phyloP scores from a whole-genome alignment of 2,329 filamentous ascomycete genomes.

The Aspergillus sp. region DNA sequence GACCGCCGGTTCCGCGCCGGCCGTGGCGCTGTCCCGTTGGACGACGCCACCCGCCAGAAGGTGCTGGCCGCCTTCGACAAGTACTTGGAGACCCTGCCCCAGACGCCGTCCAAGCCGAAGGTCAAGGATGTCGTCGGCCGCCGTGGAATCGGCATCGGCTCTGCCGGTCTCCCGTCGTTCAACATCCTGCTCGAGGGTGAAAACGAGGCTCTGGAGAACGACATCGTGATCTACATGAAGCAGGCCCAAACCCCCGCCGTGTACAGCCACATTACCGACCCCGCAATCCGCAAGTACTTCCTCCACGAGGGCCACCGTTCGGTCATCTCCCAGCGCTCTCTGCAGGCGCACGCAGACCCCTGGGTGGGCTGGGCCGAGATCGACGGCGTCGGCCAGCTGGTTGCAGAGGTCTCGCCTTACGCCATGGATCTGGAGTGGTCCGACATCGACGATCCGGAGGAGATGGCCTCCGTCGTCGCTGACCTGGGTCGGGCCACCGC shows the following conservation, averaged over 20 bases:
- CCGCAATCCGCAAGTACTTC: conserved; percentile 6
- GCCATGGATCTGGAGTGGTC: conserved; percentile 13
- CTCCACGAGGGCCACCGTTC: conserved; percentile 10
- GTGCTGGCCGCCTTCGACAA: conserved; percentile 6
- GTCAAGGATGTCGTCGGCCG: conserved; percentile 11
- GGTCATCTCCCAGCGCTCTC: conserved; percentile 12
- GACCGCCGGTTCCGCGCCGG: conserved; percentile 8
- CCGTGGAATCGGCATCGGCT: conserved; percentile 10
- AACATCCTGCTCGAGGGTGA: conserved; percentile 11
- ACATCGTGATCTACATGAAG: conserved; percentile 12
- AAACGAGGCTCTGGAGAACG: conserved; percentile 11
- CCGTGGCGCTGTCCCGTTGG: conserved; percentile 7
- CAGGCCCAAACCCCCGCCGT: conserved; percentile 7
- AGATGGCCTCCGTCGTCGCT: conserved; percentile 8
- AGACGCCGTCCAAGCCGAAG: neutral
- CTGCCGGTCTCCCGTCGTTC: conserved; percentile 10
- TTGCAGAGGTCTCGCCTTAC: conserved; percentile 13
- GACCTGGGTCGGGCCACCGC: conserved; percentile 11
- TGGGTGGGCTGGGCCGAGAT: conserved; percentile 14
- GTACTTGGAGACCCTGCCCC: conserved; percentile 8
- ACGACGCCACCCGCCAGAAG: conserved; percentile 6
- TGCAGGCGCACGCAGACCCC: conserved; percentile 10
- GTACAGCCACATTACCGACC: conserved; percentile 6
- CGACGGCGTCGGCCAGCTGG: conserved; percentile 11
- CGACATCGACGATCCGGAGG: conserved; percentile 9